Evolutionary conservation across 2,329 filamentous ascomycete genomes (phyloP), one percentile per base, ranked within the genome.

Genomic region (Fonsecaea pugnacius): DNA sequence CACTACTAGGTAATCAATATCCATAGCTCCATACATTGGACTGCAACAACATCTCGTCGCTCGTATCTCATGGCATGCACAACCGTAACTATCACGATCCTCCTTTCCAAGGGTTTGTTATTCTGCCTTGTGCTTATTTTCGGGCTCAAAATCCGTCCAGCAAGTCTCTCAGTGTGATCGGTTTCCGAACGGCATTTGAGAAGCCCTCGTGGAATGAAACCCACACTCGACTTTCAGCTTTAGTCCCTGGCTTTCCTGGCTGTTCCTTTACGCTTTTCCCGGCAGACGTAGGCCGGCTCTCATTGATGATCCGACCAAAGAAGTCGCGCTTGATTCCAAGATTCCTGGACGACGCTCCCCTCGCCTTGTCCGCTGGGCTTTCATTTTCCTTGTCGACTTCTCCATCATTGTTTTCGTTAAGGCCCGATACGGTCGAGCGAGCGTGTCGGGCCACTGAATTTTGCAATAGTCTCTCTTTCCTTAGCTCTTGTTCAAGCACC

Each of bases 141-240:
- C 84, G 52, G 89, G 83, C 10, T 70, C 61, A 74, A 65, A 80
- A 68, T 12, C 78, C 78, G 18, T 75, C 75, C 82, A 96, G 78
- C 71, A 97, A 85, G 76, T 96, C 93, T 66, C 85, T 84, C 75
- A 96, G 75, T 8, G 90, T 90, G 67, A 97, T 87, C 2, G 92
- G 91, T 76, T 96, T 96, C 75, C 90, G 84, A 66, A 97, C 93
- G 10, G 93, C 93, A 82, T 97, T 96, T 62, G 92, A 95, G 74
- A 92, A 88, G 0, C 93, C 93, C 78, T 97, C 93, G 72, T 96
- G 88, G 76, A 88, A 97, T 68, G 87, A 94, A 48, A 96, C 87
- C 92, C 92, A 96, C 3, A 93, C 89, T 71, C 89, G 85, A 56
- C 82, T 83, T 54, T 84, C 84, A 62, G 80, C 77, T 75, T 43